Evolutionary conservation across 352 stramenopile genomes (phyloP).

Genomic region (Aphanomyces astaci): DNA sequence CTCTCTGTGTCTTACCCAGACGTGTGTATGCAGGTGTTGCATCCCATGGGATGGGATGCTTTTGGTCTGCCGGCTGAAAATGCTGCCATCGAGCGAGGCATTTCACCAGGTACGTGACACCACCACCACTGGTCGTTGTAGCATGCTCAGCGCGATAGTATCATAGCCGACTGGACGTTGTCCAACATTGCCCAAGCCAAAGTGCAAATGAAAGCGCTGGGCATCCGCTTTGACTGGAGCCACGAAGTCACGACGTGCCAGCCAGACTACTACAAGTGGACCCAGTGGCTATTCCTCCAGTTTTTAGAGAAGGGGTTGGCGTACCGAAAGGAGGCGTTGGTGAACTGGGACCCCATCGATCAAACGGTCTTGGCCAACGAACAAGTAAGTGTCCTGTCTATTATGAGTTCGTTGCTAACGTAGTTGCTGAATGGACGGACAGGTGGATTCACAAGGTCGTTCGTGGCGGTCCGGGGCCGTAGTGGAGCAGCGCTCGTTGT

Average conservation of each 20-base stretch:
- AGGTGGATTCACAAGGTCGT: slow-evolving; percentile 85
- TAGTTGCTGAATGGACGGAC: background rate
- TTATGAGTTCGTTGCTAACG: too few relatives aligned
- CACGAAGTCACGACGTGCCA: slow-evolving; percentile 95
- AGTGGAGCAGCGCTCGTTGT: slow-evolving; percentile 89
- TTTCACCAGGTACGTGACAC: slow-evolving; percentile 80
- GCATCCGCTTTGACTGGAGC: slow-evolving; percentile 98
- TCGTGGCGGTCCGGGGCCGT: slow-evolving; percentile 95
- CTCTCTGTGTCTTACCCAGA: background rate
- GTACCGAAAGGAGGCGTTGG: slow-evolving; percentile 92
- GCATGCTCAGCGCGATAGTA: background rate
- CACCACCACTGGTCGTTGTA: background rate
- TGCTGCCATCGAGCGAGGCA: slow-evolving; percentile 96
- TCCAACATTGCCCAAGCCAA: slow-evolving; percentile 97
- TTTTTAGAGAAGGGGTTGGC: slow-evolving; percentile 95
- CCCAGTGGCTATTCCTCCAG: slow-evolving; percentile 99
- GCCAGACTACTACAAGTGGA: slow-evolving; percentile 98
- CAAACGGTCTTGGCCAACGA: slow-evolving; percentile 99
- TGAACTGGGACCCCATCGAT: slow-evolving; percentile 99
- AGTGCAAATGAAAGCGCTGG: slow-evolving; percentile 92
- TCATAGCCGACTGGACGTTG: slow-evolving; percentile 84
- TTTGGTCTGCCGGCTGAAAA: slow-evolving; percentile 99
- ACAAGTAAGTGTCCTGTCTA: slow-evolving; percentile 85
- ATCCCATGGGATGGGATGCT: slow-evolving; percentile 99
- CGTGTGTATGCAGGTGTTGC: slow-evolving; percentile 69